These are phyloP conservation scores for Penicillium turbatum DNA, from an alignment of 495 filamentous ascomycete genomes.

Conservation along the genomic window DNA sequence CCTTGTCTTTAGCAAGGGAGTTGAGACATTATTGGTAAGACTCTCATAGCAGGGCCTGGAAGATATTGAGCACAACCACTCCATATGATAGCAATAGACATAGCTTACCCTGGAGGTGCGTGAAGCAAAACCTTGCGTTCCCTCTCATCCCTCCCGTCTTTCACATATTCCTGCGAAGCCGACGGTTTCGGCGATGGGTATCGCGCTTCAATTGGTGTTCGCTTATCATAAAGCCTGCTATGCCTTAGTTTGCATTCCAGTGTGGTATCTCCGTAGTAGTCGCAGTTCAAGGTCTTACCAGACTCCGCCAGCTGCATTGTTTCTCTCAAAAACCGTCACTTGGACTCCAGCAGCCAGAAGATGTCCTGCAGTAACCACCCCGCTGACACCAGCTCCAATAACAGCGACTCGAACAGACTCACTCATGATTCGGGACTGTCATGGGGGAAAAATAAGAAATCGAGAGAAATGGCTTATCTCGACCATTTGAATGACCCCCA, in stretches of 20 bases:
- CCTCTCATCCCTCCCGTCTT: slow-evolving; percentile 20
- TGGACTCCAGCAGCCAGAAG: slow-evolving; percentile 54
- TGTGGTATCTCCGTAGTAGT: background rate
- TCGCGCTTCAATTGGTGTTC: slow-evolving; percentile 49
- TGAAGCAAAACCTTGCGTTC: slow-evolving; percentile 33
- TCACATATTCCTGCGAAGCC: slow-evolving; percentile 24
- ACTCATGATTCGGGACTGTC: slow-evolving; percentile 19
- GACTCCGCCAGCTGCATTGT: slow-evolving; percentile 52
- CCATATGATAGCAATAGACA: background rate
- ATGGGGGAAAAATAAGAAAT: background rate
- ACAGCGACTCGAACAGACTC: slow-evolving; percentile 49
- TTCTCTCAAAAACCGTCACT: slow-evolving; percentile 63
- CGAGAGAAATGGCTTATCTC: background rate
- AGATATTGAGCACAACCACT: slow-evolving; percentile 3
- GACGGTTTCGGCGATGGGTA: slow-evolving; percentile 53
- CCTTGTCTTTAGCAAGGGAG: slow-evolving; percentile 53
- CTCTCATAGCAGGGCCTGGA: slow-evolving; percentile 54
- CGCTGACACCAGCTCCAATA: slow-evolving; percentile 68
- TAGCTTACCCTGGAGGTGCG: slow-evolving; percentile 48
- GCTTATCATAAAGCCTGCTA: slow-evolving; percentile 54
- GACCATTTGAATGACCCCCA: too few species aligned
- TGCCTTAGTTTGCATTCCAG: background rate
- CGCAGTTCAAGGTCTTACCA: slow-evolving; percentile 43
- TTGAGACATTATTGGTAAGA: slow-evolving; percentile 63
- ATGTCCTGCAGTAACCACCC: slow-evolving; percentile 59